A percentile compares a stretch with the other conserved stretches of the same genome.
phyloP scores from a whole-genome alignment of 768 basidiomycete genomes.

The Filobasidium floriforme region DNA sequence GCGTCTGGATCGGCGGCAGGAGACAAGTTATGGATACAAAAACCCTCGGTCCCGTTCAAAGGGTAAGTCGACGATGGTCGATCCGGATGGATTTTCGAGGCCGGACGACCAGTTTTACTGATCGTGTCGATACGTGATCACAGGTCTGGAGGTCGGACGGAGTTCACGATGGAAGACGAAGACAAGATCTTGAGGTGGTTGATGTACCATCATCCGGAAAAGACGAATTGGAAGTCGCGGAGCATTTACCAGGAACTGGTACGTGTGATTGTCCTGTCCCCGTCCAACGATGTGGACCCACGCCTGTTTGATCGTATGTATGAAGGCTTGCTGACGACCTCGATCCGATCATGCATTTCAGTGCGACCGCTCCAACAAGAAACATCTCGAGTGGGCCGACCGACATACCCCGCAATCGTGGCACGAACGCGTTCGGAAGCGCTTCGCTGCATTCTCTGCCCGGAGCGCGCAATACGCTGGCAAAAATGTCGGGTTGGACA shows the following conservation, averaged over 20 bases:
- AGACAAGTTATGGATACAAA: neutral
- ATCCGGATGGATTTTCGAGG: neutral
- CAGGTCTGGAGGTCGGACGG: neutral
- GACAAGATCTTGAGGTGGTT: conserved; percentile 7
- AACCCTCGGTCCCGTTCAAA: neutral
- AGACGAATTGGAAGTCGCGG: neutral
- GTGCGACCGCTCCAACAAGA: neutral
- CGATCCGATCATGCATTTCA: neutral
- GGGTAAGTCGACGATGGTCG: neutral
- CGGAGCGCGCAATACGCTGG: no score
- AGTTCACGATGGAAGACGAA: conserved; percentile 4
- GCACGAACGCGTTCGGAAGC: conserved; percentile 16
- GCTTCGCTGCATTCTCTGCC: neutral
- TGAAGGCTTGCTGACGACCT: neutral
- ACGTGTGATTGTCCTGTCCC: neutral
- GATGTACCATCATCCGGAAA: neutral
- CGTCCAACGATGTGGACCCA: neutral
- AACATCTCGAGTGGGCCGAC: neutral
- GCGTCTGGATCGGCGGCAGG: neutral
- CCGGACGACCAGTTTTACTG: neutral
- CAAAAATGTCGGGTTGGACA: no score
- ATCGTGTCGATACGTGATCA: neutral
- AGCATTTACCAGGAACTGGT: neutral
- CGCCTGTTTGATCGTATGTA: neutral
- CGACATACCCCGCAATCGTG: conserved; percentile 11